These are phyloP conservation scores for Hsuehochloa calcarea DNA, from an alignment of 176 grass and related monocot species.

Conservation along the genomic window DNA sequence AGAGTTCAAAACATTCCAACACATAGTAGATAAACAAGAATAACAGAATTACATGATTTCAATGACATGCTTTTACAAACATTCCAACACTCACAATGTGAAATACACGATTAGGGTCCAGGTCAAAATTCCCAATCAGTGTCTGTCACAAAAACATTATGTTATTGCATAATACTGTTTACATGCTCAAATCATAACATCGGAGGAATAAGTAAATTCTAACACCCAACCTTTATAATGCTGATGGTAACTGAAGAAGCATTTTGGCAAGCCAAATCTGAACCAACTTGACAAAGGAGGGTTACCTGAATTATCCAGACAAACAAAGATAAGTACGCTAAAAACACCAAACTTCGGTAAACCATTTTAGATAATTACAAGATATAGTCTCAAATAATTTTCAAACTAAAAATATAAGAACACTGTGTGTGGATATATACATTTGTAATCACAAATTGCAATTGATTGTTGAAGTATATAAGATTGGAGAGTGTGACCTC, in stretches of 20 bases:
- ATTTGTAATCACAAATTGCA: not conserved
- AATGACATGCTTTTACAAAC: slow-evolving; percentile 7
- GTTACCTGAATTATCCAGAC: slow-evolving; percentile 62
- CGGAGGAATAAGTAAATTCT: slow-evolving; percentile 8
- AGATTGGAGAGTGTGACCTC: not conserved
- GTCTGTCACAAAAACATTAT: slow-evolving; percentile 55
- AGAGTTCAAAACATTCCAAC: slow-evolving; percentile 91
- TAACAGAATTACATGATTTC: slow-evolving; percentile 21
- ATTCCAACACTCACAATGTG: slow-evolving; percentile 99
- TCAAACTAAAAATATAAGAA: not conserved
- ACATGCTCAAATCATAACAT: slow-evolving; percentile 20
- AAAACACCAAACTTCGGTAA: slow-evolving; percentile 12
- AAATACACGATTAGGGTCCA: slow-evolving; percentile 97
- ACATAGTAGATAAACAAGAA: slow-evolving; percentile 53
- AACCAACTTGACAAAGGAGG: slow-evolving; percentile 86
- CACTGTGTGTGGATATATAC: not conserved
- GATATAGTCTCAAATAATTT: slow-evolving; percentile 23
- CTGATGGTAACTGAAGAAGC: slow-evolving; percentile 73
- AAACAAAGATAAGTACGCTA: slow-evolving; percentile 29
- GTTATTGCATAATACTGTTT: slow-evolving; percentile 9
- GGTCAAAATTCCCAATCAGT: slow-evolving; percentile 97
- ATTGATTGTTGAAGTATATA: not conserved
- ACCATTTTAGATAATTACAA: not conserved
- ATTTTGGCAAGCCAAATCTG: slow-evolving; percentile 66
- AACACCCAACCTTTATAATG: slow-evolving; percentile 81